These are phyloP conservation scores for Penicillium griseofulvum DNA, from an alignment of 2,329 filamentous ascomycete species.

Conservation along the genomic window DNA sequence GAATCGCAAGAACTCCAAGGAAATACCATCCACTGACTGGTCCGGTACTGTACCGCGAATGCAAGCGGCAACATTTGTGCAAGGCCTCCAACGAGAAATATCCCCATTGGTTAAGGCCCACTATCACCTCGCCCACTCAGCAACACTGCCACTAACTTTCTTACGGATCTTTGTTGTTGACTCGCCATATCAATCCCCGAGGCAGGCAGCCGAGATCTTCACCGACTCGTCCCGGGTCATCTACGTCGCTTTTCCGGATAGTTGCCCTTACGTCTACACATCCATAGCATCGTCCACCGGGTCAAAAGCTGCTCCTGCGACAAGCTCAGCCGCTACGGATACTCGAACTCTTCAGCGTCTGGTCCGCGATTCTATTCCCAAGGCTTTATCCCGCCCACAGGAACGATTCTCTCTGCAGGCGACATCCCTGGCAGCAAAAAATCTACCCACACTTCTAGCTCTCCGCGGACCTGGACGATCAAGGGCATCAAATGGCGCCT, in stretches of 20 bases:
- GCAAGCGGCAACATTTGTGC: slow-evolving; percentile 76
- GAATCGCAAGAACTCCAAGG: slow-evolving; percentile 15
- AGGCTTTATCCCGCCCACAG: slow-evolving; percentile 72
- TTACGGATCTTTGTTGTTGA: slow-evolving; percentile 78
- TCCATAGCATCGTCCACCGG: slow-evolving; percentile 48
- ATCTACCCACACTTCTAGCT: slow-evolving; percentile 66
- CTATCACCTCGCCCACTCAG: slow-evolving; percentile 73
- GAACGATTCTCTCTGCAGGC: slow-evolving; percentile 67
- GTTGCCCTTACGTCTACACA: slow-evolving; percentile 71
- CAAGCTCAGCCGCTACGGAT: slow-evolving; percentile 44
- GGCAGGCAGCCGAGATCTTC: slow-evolving; percentile 36
- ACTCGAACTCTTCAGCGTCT: slow-evolving; percentile 65
- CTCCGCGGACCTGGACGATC: slow-evolving; percentile 67
- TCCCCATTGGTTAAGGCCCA: slow-evolving; percentile 79
- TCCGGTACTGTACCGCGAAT: slow-evolving; percentile 61
- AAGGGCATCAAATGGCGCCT: slow-evolving; percentile 72
- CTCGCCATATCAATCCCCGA: slow-evolving; percentile 68
- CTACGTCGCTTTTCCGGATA: slow-evolving; percentile 79
- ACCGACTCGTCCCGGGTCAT: slow-evolving; percentile 68
- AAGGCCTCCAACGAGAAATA: slow-evolving; percentile 70
- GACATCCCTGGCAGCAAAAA: slow-evolving; percentile 68
- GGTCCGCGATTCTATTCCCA: slow-evolving; percentile 75
- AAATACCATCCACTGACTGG: slow-evolving; percentile 31
- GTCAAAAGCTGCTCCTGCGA: slow-evolving; percentile 35
- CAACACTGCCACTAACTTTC: slow-evolving; percentile 62